Evolutionary conservation across 2,329 filamentous ascomycete species (phyloP).

Genomic region (Massarina eburnea): DNA sequence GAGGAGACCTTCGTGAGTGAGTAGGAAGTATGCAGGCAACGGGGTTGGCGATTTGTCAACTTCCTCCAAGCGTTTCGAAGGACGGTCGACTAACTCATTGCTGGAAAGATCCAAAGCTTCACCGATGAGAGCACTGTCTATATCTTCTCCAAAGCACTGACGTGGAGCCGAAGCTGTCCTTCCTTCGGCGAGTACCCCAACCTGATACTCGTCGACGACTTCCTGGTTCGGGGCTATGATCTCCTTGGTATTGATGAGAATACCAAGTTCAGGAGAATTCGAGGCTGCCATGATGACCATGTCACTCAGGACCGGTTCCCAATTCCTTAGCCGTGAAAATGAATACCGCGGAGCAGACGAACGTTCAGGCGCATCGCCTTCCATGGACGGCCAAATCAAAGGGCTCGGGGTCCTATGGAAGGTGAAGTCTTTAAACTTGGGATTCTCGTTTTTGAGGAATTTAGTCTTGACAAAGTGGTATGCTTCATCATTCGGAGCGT

Average conservation of each 20-base stretch:
- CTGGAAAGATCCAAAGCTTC: slow-evolving; percentile 81
- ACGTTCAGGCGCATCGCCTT: slow-evolving; percentile 56
- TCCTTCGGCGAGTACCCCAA: slow-evolving; percentile 73
- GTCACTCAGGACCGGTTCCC: slow-evolving; percentile 78
- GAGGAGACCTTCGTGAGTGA: slow-evolving; percentile 87
- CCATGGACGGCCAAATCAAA: slow-evolving; percentile 22
- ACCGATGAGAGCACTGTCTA: slow-evolving; percentile 79
- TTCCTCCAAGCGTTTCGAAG: slow-evolving; percentile 74
- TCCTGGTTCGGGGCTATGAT: slow-evolving; percentile 64
- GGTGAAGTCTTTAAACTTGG: slow-evolving; percentile 56
- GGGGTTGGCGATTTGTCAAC: slow-evolving; percentile 78
- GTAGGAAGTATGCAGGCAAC: slow-evolving; percentile 77
- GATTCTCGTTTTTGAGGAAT: slow-evolving; percentile 39
- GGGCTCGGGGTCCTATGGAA: slow-evolving; percentile 72
- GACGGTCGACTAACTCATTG: slow-evolving; percentile 74
- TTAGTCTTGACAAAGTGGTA: slow-evolving; percentile 62
- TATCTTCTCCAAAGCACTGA: slow-evolving; percentile 36
- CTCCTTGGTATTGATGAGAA: slow-evolving; percentile 73
- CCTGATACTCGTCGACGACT: slow-evolving; percentile 70
- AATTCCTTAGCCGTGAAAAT: slow-evolving; percentile 74
- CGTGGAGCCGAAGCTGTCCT: slow-evolving; percentile 66
- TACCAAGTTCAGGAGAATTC: slow-evolving; percentile 73
- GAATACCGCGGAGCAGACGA: slow-evolving; percentile 71
- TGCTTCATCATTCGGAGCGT: not conserved
- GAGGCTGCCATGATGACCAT: slow-evolving; percentile 81